Evolutionary conservation across 176 grass and related monocot species (phyloP).

Genomic region (Oryza australiensis): DNA sequence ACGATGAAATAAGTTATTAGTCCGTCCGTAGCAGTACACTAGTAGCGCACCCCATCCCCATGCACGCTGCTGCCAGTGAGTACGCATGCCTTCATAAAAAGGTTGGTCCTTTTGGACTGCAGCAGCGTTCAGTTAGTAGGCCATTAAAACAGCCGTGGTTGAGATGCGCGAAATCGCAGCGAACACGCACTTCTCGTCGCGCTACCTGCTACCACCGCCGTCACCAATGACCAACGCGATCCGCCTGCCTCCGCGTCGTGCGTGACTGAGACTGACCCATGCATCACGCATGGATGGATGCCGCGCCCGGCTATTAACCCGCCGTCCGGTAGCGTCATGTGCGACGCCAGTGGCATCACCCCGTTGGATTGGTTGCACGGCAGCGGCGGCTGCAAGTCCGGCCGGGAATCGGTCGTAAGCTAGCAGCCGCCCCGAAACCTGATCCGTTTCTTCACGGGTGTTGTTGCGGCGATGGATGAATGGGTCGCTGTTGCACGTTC

Average conservation of each 20-base stretch:
- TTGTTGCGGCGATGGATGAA: background rate
- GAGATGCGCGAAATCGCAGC: background rate
- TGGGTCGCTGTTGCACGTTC: slow-evolving; percentile 1
- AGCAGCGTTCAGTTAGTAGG: background rate
- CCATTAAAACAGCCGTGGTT: background rate
- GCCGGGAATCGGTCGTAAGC: background rate
- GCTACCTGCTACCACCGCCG: background rate
- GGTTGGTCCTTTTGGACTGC: background rate
- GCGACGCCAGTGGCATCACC: background rate
- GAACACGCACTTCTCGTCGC: background rate
- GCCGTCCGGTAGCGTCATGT: background rate
- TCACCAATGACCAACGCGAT: background rate
- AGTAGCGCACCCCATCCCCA: background rate
- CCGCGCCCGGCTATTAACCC: background rate
- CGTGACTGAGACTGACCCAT: background rate
- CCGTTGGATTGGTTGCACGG: background rate
- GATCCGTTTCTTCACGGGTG: slow-evolving; percentile 20
- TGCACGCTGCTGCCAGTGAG: background rate
- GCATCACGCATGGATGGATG: background rate
- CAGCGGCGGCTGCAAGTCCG: background rate
- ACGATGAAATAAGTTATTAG: slow-evolving; percentile 1
- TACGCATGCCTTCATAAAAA: background rate
- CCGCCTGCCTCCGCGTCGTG: background rate
- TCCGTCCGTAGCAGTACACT: background rate
- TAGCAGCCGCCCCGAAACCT: background rate